Base-by-base conservation (phyloP, 1,284 basidiomycete species). In the Cutaneotrichosporon cutaneum region DNA sequence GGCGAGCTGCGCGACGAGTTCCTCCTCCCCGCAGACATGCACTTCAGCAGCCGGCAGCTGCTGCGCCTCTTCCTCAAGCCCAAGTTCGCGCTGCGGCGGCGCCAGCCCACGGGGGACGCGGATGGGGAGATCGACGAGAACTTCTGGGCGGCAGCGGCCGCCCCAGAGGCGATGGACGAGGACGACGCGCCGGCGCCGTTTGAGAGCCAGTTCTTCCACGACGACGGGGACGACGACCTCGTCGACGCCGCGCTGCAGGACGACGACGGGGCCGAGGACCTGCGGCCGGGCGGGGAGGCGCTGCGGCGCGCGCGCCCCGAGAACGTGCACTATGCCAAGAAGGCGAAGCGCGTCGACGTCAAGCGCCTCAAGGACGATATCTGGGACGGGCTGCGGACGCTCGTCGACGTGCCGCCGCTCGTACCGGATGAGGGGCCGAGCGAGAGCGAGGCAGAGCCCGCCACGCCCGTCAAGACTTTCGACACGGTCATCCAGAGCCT, bases 311-410 rank as follows among this genome's bases (percentile, higher is more conserved):
- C 92, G 45, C 84, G 88, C 63, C 94, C 94, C 2, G 91, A 97
- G 75, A 87, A 87, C 65, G 92, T 99, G 70, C 93, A 94, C 70
- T 98, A 96, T 73, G 90, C 94, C 4, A 96, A 95, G 81, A 87
- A 90, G 60, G 95, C 96, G 2, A 99, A 98, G 82, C 84, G 94
- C 48, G 94, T 99, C 30, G 96, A 99, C 74, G 94, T 99, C 53
- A 87, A 94, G 74, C 92, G 90, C 78, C 83, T 99, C 70, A 99
- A 99, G 82, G 96, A 99, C 66, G 96, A 94, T 72, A 98, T 99
- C 60, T 99, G 95, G 95, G 89, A 86, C 73, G 90, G 90, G 7
- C 81, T 98, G 42, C 88, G 90, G 69, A 90, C 90, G 11, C 56
- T 58, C 22, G 56, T 58, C 22, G 56, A 50, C 24, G 14, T 14